Evolutionary conservation across 2,329 filamentous ascomycete genomes (phyloP).

Genomic region (Cyphellophora attinorum): DNA sequence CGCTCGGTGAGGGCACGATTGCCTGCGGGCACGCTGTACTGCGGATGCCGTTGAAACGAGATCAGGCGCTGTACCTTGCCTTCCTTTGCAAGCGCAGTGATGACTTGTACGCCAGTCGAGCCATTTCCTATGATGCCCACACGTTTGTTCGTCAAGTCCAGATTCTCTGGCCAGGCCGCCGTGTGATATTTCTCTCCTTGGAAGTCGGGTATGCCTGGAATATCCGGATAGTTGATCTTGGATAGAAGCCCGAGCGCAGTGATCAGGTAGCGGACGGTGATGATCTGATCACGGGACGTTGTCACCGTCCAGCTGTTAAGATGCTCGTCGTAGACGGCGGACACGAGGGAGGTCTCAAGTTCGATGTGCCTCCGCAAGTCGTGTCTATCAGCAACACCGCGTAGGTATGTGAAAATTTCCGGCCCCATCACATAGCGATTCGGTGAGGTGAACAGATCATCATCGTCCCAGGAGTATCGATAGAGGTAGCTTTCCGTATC

Average conservation of each 20-base stretch:
- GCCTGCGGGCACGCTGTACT: conserved; percentile 52
- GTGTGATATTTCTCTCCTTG: conserved; percentile 50
- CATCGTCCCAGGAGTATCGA: conserved; percentile 35
- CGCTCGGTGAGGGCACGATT: conserved; percentile 36
- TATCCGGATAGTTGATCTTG: conserved; percentile 50
- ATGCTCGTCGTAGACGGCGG: conserved; percentile 28
- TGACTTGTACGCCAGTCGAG: conserved; percentile 53
- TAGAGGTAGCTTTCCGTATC: conserved; percentile 38
- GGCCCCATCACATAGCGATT: conserved; percentile 24
- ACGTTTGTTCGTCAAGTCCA: conserved; percentile 47
- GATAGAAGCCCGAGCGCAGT: conserved; percentile 42
- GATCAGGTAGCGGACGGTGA: conserved; percentile 32
- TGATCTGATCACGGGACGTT: conserved; percentile 29
- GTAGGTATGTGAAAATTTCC: conserved; percentile 37
- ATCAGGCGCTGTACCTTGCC: conserved; percentile 40
- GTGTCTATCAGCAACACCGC: conserved; percentile 35
- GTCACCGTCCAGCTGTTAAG: conserved; percentile 33
- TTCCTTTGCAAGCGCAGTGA: conserved; percentile 47
- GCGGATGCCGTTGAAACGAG: conserved; percentile 54
- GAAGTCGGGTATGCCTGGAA: conserved; percentile 49
- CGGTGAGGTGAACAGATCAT: conserved; percentile 29
- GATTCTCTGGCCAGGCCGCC: conserved; percentile 44
- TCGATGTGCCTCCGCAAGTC: conserved; percentile 33
- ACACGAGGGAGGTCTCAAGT: conserved; percentile 34
- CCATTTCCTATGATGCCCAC: conserved; percentile 57